phyloP scores from a whole-genome alignment of 176 grass and related monocot species.

The Eleusine coracana region DNA sequence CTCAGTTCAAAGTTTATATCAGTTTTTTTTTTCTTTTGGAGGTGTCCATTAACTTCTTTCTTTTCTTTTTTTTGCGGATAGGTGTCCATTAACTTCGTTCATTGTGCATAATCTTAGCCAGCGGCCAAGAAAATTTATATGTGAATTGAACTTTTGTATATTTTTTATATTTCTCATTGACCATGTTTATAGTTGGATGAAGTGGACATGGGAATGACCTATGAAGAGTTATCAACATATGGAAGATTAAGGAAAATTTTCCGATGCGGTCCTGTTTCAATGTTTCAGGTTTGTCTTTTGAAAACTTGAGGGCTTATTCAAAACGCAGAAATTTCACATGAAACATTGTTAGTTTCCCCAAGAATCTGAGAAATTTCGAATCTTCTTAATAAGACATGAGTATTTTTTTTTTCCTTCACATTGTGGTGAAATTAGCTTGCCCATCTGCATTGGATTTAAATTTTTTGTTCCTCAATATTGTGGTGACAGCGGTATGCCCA shows the following conservation, averaged over 20 bases:
- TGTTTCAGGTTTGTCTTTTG: conserved; percentile 77
- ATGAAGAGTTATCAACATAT: conserved; percentile 92
- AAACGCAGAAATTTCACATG: neutral
- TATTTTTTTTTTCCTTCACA: conserved; percentile 1
- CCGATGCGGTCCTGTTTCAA: conserved; percentile 88
- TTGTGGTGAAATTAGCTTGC: too few species aligned
- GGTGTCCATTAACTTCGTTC: neutral
- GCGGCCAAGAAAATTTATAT: conserved; percentile 2
- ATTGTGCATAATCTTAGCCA: neutral
- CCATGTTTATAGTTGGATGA: conserved; percentile 86
- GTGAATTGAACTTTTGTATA: neutral
- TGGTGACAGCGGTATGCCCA: neutral
- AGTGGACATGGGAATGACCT: conserved; percentile 99
- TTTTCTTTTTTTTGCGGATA: neutral
- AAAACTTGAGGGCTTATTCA: neutral
- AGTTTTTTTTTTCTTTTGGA: neutral
- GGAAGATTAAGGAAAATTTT: conserved; percentile 98
- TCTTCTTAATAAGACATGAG: neutral
- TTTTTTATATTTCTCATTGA: conserved; percentile 31
- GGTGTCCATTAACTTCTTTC: neutral
- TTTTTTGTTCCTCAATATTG: neutral
- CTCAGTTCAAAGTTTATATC: conserved; percentile 2
- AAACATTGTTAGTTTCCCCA: neutral
- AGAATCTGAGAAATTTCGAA: conserved; percentile 10
- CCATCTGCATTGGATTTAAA: neutral